Evolutionary conservation across 2,329 filamentous ascomycete genomes (phyloP).

Genomic region (Emydomyces testavorans): DNA sequence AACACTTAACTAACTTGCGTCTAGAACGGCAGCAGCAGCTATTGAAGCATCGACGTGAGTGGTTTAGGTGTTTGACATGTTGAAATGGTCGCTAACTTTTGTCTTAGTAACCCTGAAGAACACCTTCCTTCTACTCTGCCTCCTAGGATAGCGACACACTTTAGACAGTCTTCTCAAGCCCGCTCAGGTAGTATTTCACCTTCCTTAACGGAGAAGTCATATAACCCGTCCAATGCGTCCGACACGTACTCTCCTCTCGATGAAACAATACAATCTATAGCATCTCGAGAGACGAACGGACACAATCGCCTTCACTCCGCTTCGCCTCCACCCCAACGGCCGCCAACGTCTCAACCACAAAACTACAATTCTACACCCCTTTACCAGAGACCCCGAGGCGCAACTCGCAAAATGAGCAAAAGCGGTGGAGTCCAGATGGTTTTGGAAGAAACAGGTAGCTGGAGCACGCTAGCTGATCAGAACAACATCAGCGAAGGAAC

Average conservation of each 20-base stretch:
- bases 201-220: conserved; percentile 24
- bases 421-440: conserved; percentile 83
- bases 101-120: conserved; percentile 31
- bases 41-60: conserved; percentile 30
- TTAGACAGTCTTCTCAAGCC: conserved; percentile 29
- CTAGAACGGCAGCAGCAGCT: conserved; percentile 30
- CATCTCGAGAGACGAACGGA: conserved; percentile 14
- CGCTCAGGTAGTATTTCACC: conserved; percentile 26
- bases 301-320: conserved; percentile 9
- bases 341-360: conserved; percentile 21
- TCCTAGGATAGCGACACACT: conserved; percentile 22
- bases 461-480: conserved; percentile 80
- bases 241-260: conserved; percentile 23
- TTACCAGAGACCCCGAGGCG: conserved; percentile 43
- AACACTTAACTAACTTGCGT: conserved; percentile 12
- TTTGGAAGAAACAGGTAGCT: conserved; percentile 76
- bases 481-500: conserved; percentile 59
- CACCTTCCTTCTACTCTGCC: conserved; percentile 21
- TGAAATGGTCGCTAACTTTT: conserved; percentile 11
- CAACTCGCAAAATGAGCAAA: conserved; percentile 61
- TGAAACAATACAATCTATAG: conserved; percentile 21
- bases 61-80: conserved; percentile 6
- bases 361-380: conserved; percentile 28
- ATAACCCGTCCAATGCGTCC: conserved; percentile 19
- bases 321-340: conserved; percentile 20